A percentile compares a stretch with the other conserved stretches of the same genome.
Conservation (phyloP, 1,284 basidiomycete genomes). For the Caloboletus inedulis region DNA sequence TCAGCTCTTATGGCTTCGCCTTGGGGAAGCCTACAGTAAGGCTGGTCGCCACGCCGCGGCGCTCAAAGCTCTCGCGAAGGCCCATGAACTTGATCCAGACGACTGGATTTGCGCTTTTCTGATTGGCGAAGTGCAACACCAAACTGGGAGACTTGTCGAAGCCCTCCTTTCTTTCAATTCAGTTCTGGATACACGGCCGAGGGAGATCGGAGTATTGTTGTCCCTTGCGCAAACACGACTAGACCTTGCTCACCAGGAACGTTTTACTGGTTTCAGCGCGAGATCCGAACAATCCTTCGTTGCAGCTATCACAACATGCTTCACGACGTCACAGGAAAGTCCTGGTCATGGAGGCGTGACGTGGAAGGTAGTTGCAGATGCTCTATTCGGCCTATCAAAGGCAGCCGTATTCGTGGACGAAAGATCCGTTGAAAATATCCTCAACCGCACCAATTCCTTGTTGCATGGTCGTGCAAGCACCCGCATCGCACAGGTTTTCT, state of each 20-base stretch:
- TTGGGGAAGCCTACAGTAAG: slow-evolving; percentile 90
- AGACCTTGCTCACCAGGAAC: slow-evolving; percentile 66
- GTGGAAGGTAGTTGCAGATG: slow-evolving; percentile 89
- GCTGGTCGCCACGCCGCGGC: slow-evolving; percentile 89
- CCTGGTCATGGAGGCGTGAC: slow-evolving; percentile 66
- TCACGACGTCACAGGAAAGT: slow-evolving; percentile 54
- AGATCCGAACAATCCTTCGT: slow-evolving; percentile 76
- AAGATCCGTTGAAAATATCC: slow-evolving; percentile 34
- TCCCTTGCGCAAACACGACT: slow-evolving; percentile 76
- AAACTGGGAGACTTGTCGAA: slow-evolving; percentile 73
- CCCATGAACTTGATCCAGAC: slow-evolving; percentile 62
- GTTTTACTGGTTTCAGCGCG: slow-evolving; percentile 65
- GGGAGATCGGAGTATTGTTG: slow-evolving; percentile 69
- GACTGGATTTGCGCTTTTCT: slow-evolving; percentile 88
- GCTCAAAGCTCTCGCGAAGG: slow-evolving; percentile 80
- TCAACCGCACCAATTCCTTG: slow-evolving; percentile 39
- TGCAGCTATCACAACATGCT: slow-evolving; percentile 52
- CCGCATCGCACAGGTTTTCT: slow-evolving; percentile 43
- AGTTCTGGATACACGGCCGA: slow-evolving; percentile 57
- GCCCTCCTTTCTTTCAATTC: slow-evolving; percentile 69
- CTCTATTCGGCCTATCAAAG: slow-evolving; percentile 63
- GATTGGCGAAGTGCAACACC: slow-evolving; percentile 82
- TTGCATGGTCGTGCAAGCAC: slow-evolving; percentile 39
- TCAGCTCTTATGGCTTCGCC: slow-evolving; percentile 78
- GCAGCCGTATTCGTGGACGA: slow-evolving; percentile 44